These are phyloP conservation scores for Dactylis glomerata DNA, from an alignment of 176 grass and related monocot species.

Conservation along the genomic window DNA sequence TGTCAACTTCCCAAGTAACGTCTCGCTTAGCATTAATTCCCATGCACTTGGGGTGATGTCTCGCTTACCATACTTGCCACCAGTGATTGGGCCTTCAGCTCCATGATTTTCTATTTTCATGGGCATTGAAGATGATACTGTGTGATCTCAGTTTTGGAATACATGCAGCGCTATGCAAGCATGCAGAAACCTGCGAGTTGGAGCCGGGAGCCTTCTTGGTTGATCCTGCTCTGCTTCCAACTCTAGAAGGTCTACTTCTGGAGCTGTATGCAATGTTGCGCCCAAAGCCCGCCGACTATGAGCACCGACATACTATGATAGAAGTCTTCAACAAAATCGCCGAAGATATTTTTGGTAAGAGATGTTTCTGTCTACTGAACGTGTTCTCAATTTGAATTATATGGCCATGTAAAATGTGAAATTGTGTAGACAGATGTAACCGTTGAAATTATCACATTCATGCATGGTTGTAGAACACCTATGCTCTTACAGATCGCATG, in stretches of 20 bases:
- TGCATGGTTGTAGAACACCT: conserved; percentile 7
- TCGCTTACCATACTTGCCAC: neutral
- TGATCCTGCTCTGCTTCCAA: conserved; percentile 37
- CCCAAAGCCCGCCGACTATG: conserved; percentile 68
- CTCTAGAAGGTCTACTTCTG: conserved; percentile 56
- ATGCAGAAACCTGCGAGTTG: conserved; percentile 48
- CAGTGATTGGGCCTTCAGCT: neutral
- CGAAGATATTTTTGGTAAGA: conserved; percentile 63
- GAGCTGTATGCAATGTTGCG: conserved; percentile 51
- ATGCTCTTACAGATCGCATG: conserved; percentile 5
- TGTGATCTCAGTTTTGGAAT: conserved; percentile 29
- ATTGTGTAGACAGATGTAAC: neutral
- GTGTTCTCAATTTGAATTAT: neutral
- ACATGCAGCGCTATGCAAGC: conserved; percentile 42
- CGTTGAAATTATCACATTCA: neutral
- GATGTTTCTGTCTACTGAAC: neutral
- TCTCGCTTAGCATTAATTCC: neutral
- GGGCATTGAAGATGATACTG: neutral
- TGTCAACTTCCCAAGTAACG: neutral
- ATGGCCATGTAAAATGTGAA: neutral
- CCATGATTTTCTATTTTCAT: neutral
- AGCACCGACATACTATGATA: conserved; percentile 52
- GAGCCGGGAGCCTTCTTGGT: conserved; percentile 29
- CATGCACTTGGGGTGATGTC: neutral
- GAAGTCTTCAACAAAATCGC: conserved; percentile 54